Conservation (phyloP, 2,329 filamentous ascomycete genomes). For the Penicillium freii region DNA sequence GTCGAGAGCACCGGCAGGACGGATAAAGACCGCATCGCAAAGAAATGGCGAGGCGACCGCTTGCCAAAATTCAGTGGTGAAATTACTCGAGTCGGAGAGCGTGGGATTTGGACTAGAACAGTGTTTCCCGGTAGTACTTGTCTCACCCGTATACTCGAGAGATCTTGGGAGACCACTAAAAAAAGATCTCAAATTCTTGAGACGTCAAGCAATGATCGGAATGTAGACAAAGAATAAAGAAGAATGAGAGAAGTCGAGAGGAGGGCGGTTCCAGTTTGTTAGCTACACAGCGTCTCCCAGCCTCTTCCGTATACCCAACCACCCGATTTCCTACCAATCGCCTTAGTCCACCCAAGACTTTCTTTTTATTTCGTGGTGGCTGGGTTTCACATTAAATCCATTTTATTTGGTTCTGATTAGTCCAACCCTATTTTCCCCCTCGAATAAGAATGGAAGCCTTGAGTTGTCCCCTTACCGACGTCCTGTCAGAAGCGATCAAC, state of each 20-base stretch:
- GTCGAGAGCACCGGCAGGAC: constrained; percentile 28
- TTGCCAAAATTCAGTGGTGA: not conserved
- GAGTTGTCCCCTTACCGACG: not conserved
- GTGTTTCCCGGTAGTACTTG: not conserved
- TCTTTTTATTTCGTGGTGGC: constrained; percentile 12
- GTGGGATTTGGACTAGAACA: not conserved
- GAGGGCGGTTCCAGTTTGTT: constrained; percentile 15
- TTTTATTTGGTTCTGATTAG: not conserved
- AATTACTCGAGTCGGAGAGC: not conserved
- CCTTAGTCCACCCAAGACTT: not conserved
- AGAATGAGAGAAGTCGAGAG: constrained; percentile 14
- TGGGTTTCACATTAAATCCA: constrained; percentile 19
- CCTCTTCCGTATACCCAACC: constrained; percentile 36
- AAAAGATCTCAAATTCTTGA: constrained; percentile 6
- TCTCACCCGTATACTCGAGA: constrained; percentile 12
- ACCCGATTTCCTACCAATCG: constrained; percentile 33
- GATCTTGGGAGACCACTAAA: constrained; percentile 14
- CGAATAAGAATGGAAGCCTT: not conserved
- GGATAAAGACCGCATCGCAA: constrained; percentile 32
- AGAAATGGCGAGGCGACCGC: constrained; percentile 7
- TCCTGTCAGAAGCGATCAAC: constrained; percentile 5
- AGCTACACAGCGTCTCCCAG: constrained; percentile 26
- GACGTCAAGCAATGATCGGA: constrained; percentile 11
- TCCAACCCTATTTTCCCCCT: not conserved
- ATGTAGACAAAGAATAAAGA: constrained; percentile 16